Percentiles rank a stretch among this genome's conserved stretches.
These are phyloP conservation scores for Syzygium syzygioides DNA, from an alignment of 441 rosid species.

Conservation along the genomic window DNA sequence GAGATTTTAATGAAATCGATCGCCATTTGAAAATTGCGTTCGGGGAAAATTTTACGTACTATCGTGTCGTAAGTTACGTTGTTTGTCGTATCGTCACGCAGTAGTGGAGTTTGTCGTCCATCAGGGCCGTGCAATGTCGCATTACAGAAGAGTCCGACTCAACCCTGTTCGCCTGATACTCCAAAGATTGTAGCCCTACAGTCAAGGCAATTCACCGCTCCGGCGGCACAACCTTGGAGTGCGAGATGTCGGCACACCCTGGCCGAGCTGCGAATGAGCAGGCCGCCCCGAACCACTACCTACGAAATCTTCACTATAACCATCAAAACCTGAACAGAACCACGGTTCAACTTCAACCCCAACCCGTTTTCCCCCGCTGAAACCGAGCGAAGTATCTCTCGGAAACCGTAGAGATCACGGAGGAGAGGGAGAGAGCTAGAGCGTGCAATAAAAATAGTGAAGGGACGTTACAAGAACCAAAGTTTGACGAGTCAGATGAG, in stretches of 20 bases:
- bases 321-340: neutral
- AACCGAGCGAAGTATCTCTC: neutral
- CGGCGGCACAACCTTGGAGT: neutral
- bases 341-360: neutral
- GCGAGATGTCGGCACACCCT: neutral
- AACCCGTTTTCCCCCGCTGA: neutral
- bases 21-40: neutral
- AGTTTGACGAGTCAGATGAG: neutral
- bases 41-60: neutral
- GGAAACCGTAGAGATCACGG: neutral
- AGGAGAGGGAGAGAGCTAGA: neutral
- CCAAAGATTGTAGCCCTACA: neutral
- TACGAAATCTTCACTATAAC: fast-evolving
- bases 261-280: neutral
- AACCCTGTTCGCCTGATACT: fast-evolving
- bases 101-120: neutral
- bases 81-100: neutral
- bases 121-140: neutral
- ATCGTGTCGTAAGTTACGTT: neutral
- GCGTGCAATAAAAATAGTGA: neutral
- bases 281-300: fast-evolving
- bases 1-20: neutral
- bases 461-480: neutral
- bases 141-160: neutral
- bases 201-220: neutral